Base-by-base conservation (phyloP, 75 land plant species). In the Azolla pinnata region DNA sequence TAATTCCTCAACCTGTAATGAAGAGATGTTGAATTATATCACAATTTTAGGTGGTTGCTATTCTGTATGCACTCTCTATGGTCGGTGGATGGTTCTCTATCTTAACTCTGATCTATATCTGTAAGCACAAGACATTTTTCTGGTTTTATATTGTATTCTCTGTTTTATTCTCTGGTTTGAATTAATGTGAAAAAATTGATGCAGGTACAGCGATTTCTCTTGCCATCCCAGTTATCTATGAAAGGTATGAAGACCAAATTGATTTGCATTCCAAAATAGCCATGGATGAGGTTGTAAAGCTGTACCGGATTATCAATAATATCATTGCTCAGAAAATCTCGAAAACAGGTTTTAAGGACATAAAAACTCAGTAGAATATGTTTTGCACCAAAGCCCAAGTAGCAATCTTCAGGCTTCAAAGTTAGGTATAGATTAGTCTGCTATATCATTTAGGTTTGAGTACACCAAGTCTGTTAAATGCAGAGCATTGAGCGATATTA, bases 21-120 rank as follows among this genome's bases (percentile, higher is more conserved):
- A n/a, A n/a, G n/a, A n/a, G n/a, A n/a, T n/a, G n/a, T n/a, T n/a
- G n/a, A n/a, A n/a, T n/a, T n/a, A n/a, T n/a, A n/a, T n/a, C n/a
- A n/a, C n/a, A n/a, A 46, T 68, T 47, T 19, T 70, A 73, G 76
- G 76, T 73, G 18, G 83, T 90, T 62, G 74, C 63, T 5, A 53
- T 27, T 29, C 50, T 90, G 31, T 83, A 66, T 74, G 24, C 76
- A 18, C 73, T 81, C 7, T 90, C 91, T 0, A 35, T 79, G 8
- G 47, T 90, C 18, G 82, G 87, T n/a, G 48, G 76, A 29, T 72
- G 73, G 73, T 72, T 73, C 44, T 70, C 86, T 72, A 67, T 86
- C 56, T 54, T 81, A 5, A 90, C 90, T 8, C 60, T 81, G 8
- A 60, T 70, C 1, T 90, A 75, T 55, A 68, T 70, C 16, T 56